Percentiles rank a stretch among this genome's conserved stretches.
phyloP scores from a whole-genome alignment of 441 rosid genomes.

The Omphalea diandra region DNA sequence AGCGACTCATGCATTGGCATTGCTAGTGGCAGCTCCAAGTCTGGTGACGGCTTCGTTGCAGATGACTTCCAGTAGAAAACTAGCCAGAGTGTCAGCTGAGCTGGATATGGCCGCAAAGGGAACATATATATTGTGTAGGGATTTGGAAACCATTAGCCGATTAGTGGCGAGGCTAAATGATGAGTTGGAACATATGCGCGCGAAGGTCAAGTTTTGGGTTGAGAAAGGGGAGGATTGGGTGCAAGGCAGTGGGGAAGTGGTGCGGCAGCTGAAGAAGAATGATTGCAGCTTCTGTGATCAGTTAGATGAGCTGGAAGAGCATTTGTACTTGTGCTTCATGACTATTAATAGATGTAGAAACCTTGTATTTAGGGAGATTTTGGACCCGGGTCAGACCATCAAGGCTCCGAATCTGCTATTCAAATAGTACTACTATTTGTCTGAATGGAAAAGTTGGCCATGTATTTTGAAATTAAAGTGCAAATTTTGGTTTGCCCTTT shows the following conservation, averaged over 20 bases:
- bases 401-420: neutral
- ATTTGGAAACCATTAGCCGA: constrained; percentile 66
- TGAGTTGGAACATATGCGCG: constrained; percentile 54
- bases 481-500: too few species aligned
- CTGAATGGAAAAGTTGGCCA: neutral
- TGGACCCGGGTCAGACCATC: constrained; percentile 32
- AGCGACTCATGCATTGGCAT: constrained; percentile 66
- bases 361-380: constrained; percentile 51
- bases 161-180: constrained; percentile 56
- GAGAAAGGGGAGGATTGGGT: constrained; percentile 46
- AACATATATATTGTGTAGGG: constrained; percentile 60
- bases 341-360: constrained; percentile 67
- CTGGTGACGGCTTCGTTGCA: constrained; percentile 38
- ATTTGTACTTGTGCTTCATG: constrained; percentile 73
- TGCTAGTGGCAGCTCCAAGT: constrained; percentile 58
- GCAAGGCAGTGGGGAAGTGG: constrained; percentile 46
- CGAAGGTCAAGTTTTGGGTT: constrained; percentile 50
- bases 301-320: constrained; percentile 78
- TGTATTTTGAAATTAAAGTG: too few species aligned
- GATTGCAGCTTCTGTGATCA: constrained; percentile 51
- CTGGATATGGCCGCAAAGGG: constrained; percentile 72
- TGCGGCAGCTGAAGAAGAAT: constrained; percentile 41
- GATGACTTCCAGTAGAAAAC: constrained; percentile 35
- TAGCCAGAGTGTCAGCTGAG: constrained; percentile 37
- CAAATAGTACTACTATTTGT: neutral